Percentiles rank a stretch among this genome's conserved stretches.
Conservation (phyloP, 1,284 basidiomycete genomes). For the Ustilago cynodontis region DNA sequence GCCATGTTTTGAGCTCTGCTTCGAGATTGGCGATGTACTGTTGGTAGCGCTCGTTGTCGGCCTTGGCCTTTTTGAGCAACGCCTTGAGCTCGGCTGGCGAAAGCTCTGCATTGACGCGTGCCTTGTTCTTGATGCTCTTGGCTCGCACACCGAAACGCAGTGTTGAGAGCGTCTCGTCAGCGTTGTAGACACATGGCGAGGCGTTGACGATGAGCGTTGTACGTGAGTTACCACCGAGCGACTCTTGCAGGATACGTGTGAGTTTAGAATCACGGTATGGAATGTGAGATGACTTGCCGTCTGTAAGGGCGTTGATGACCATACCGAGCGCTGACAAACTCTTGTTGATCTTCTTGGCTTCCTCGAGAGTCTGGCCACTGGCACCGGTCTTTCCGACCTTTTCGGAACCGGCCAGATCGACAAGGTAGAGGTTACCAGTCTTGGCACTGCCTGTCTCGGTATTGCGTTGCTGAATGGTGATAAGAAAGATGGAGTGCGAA, state of each 20-base stretch:
- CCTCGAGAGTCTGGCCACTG: conserved; percentile 97
- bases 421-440: conserved; percentile 95
- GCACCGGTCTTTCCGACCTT: conserved; percentile 99
- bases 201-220: conserved; percentile 99
- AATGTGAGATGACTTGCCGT: conserved; percentile 91
- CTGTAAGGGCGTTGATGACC: conserved; percentile 99
- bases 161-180: conserved; percentile 95
- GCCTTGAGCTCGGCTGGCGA: conserved; percentile 96
- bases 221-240: conserved; percentile 96
- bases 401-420: conserved; percentile 98
- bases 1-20: conserved; percentile 91
- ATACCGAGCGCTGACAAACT: conserved; percentile 96
- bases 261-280: conserved; percentile 99
- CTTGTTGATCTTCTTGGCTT: conserved; percentile 99
- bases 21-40: conserved; percentile 90
- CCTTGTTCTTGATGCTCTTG: conserved; percentile 99
- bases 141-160: conserved; percentile 94
- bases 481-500: conserved; percentile 98
- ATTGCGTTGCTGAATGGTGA: conserved; percentile 96
- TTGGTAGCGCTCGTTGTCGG: conserved; percentile 84
- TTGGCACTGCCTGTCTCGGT: conserved; percentile 95
- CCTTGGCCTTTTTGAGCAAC: conserved; percentile 88
- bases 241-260: conserved; percentile 99
- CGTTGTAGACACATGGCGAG: conserved; percentile 96
- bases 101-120: conserved; percentile 96